Evolutionary conservation across 208 protist species (phyloP), one percentile per base, ranked within the genome.

Genomic region (Acanthamoeba triangularis): DNA sequence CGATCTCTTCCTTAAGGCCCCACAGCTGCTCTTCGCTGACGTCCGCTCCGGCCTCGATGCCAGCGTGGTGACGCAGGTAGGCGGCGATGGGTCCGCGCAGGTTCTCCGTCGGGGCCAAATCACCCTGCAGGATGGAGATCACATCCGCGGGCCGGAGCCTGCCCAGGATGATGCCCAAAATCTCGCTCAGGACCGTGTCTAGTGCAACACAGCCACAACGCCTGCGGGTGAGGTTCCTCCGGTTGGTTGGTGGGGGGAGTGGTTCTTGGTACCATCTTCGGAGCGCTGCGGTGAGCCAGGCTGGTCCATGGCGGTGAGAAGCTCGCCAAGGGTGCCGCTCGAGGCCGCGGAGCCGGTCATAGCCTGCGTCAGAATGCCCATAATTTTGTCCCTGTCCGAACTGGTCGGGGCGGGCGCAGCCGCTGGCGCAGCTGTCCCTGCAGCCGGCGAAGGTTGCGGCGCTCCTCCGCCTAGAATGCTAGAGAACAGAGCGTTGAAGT

Each of bases 181-280:
- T 88, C 49, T 88, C 80, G 49, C 49, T 63, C 41, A 88, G 49
- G 33, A 88, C 80, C 80, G 80, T 88, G 23, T 88, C 80, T 88
- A 30, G 11, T 28, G 23, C 74, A 52, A 13, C 8, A 80, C 35
- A 80, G 33, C 4, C 52, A 56, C 52, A 20, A 56, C 16, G 52
- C 52, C 52, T 35, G 65, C 18, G n/a, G 35, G 33, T 37, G 25
- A 1, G 16, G 23, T 74, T 4, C 16, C 65, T n/a, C 33, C 2
- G 18, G 74, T 52, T 20, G 41, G 11, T 28, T 28, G 5, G 44
- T 4, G 23, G 14, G 8, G 76, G 2, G 35, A 35, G 41, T 30
- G 49, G 76, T 16, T 5, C 44, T 3, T 80, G 37, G 25, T 63
- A 88, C 80, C 80, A 28, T 88, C 80, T 33, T 88, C 80, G 25